Evolutionary conservation across 306 rosid species (phyloP), one percentile per base, ranked within the genome.

Genomic region (Gynostemma pentaphyllum): DNA sequence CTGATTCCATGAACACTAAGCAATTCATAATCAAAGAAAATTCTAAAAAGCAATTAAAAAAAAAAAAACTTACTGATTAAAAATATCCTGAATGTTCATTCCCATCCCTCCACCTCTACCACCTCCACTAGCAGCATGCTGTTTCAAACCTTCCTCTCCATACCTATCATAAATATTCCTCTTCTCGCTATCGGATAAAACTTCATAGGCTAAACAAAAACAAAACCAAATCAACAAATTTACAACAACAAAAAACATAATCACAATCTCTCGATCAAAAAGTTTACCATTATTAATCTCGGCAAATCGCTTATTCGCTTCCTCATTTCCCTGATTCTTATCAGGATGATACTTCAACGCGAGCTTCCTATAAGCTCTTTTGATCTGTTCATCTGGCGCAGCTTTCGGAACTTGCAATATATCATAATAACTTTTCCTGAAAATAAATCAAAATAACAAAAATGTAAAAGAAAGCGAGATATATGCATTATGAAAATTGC

Each of bases 271-370:
- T 39, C 7, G 3, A 50, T 22, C 32, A 36, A 12, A 12, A 2
- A 32, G 6, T 18, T 59, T 70, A 88, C 99, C 99, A 68, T 92
- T 92, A 80, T 2, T 92, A 56, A 92, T 92, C 69, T 92, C 99
- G 2, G 96, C 86, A 67, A 92, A 92, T 71, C 59, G 79, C 76
- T 76, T 81, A 69, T 75, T 84, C 64, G 99, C 99, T 70, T 86
- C 99, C 70, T 92, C 99, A 47, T 92, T 92, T 49, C 96, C 99
- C 45, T 1, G 96, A 68, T 92, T 92, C 86, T 92, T 92, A 75
- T 92, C 99, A 2, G 99, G 99, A 70, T 92, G 99, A 67, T 84
- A 92, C 84, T 88, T 92, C 87, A 92, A 64, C 40, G 99, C 99
- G 3, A 92, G 94, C 73, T 88, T 92, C 74, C 99, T 70, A 68